Evolutionary conservation across 2,329 filamentous ascomycete species (phyloP), one percentile per base, ranked within the genome.

Genomic region (Penicillium sp.): DNA sequence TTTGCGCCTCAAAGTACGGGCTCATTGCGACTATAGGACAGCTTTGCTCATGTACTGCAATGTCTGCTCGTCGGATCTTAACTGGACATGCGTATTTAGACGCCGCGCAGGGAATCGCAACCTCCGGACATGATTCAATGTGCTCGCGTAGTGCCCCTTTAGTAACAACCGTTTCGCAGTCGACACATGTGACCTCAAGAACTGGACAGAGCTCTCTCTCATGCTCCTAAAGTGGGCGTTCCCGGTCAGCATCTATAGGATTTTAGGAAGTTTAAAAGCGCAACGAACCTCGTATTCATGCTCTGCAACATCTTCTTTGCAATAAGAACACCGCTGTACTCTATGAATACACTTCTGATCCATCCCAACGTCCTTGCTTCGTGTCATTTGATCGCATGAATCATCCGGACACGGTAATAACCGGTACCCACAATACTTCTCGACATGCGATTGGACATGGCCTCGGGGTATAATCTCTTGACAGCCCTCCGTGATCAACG

Each of bases 401-500:
- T 71, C 62, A 19, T 73, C 73, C 1, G 80, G 75, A 57, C 84
- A 87, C 55, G 79, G 75, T 22, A 87, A 72, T 36, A 78, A 69
- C 48, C 78, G 77, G 63, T 82, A 82, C 11, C 77, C 78, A 65
- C 84, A 87, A 64, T 87, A 84, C 59, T 82, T 81, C 65, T 82
- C 78, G 48, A 85, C 78, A 66, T 87, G 84, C 56, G 82, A 77
- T 67, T 83, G 78, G 46, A 85, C 75, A 63, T 84, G 80, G 40
- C 80, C 81, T 45, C 84, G 76, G 50, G 84, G 79, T 45, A 83
- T 68, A 28, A 80, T 69, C 61, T 80, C 78, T 38, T 70, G 66
- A 70, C 84, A 87, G 6, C 84, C 84, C 11, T 79, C 76, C 22
- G 70, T 69, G n/a, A 67, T 69, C 57, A 82, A 82, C 0, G 84